phyloP scores from a whole-genome alignment of 257 asterid genomes.

The Penstemon newberryi region DNA sequence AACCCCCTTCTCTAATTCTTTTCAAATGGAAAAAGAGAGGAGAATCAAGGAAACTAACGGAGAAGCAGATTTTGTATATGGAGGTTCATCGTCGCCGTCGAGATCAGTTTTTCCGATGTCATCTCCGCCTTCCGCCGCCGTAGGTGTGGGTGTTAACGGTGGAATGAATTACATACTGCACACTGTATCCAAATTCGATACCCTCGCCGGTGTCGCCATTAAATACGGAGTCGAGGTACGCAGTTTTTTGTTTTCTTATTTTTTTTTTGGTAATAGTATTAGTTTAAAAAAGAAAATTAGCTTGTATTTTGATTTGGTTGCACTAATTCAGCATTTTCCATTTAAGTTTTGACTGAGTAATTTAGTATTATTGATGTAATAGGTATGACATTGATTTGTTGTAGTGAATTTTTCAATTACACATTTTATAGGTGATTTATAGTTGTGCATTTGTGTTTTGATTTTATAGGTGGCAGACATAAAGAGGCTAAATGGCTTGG shows the following conservation, averaged over 20 bases:
- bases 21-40: constrained; percentile 37
- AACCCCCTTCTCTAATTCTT: not conserved
- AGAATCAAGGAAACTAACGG: constrained; percentile 36
- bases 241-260: not conserved
- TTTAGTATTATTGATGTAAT: too few relatives aligned
- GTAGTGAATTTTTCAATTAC: not conserved
- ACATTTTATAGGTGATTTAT: not conserved
- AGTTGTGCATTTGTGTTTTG: constrained; percentile 12
- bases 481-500: constrained; percentile 81
- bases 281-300: too few relatives aligned
- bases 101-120: constrained; percentile 28
- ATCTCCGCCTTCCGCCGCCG: constrained; percentile 35
- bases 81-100: constrained; percentile 38
- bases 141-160: constrained; percentile 38
- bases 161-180: constrained; percentile 51
- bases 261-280: not conserved
- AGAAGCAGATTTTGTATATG: constrained; percentile 33
- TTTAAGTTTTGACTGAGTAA: not conserved
- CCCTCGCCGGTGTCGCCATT: constrained; percentile 89
- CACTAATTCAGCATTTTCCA: not conserved
- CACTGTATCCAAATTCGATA: constrained; percentile 72
- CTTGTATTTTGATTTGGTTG: not conserved
- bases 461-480: constrained; percentile 71
- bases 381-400: not conserved
- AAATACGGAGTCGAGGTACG: constrained; percentile 87